These are phyloP conservation scores for Lipomyces kockii DNA, from an alignment of 805 yeast species.

Conservation along the genomic window DNA sequence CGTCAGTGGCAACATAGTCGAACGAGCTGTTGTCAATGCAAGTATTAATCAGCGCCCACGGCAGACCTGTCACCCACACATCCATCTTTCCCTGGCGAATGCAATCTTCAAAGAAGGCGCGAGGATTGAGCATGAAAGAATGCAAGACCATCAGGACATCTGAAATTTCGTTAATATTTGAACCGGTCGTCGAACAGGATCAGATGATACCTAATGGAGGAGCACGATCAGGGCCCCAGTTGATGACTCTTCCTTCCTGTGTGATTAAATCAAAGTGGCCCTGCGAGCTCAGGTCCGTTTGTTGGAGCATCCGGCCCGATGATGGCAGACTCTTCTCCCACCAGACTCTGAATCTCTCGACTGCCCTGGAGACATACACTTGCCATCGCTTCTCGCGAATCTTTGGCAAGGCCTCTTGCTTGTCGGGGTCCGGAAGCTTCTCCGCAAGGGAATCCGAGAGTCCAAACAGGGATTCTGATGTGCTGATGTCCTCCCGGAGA, in stretches of 20 bases:
- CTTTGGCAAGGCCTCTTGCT: slow-evolving; percentile 3
- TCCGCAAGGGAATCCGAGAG: slow-evolving; percentile 4
- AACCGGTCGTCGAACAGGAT: background rate
- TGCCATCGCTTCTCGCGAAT: slow-evolving; percentile 10
- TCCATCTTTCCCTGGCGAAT: slow-evolving; percentile 7
- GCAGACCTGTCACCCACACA: slow-evolving; percentile 3
- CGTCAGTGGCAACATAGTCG: slow-evolving; percentile 3
- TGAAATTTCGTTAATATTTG: background rate
- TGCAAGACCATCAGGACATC: slow-evolving; percentile 40
- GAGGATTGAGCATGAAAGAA: slow-evolving; percentile 36
- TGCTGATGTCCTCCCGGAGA: slow-evolving; percentile 8
- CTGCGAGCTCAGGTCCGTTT: background rate
- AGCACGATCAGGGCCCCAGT: slow-evolving; percentile 7
- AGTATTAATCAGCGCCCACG: slow-evolving; percentile 2
- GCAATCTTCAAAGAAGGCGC: slow-evolving; percentile 32
- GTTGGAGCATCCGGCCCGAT: slow-evolving; percentile 7
- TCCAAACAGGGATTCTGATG: slow-evolving; percentile 1
- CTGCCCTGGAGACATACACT: slow-evolving; percentile 5
- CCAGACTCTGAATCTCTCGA: slow-evolving; percentile 4
- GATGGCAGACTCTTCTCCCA: slow-evolving; percentile 9
- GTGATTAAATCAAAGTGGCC: slow-evolving; percentile 6
- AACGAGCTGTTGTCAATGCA: slow-evolving; percentile 6
- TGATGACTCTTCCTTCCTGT: background rate
- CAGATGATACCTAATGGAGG: too few relatives aligned
- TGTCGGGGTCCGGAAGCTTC: background rate